Evolutionary conservation across 2,329 filamentous ascomycete genomes (phyloP).

Genomic region (Fusarium sp.): DNA sequence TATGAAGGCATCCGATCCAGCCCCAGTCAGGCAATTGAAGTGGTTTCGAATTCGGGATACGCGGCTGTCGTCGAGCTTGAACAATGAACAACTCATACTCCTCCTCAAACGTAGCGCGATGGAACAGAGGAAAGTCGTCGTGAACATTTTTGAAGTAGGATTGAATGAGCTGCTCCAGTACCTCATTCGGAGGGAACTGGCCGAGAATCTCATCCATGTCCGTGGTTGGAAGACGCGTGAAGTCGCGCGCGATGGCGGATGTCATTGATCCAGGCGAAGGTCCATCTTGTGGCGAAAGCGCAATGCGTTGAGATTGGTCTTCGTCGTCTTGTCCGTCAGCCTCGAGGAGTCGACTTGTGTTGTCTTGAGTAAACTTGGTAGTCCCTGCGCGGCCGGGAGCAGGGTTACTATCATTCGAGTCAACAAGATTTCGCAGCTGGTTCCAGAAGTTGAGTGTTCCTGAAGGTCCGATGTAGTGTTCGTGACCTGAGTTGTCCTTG

Average conservation of each 20-base stretch:
- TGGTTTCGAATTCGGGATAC: conserved; percentile 8
- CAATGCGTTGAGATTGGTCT: not conserved
- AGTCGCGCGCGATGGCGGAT: conserved; percentile 46
- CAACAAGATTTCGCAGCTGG: conserved; percentile 49
- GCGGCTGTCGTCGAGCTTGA: conserved; percentile 18
- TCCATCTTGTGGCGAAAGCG: conserved; percentile 22
- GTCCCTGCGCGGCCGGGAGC: conserved; percentile 2
- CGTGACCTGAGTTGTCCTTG: conserved; percentile 49
- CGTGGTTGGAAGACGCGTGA: conserved; percentile 39
- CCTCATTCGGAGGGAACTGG: conserved; percentile 43
- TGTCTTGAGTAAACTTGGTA: conserved; percentile 31
- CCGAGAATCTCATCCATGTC: conserved; percentile 47
- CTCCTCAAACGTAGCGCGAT: conserved; percentile 50
- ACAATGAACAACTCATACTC: conserved; percentile 49
- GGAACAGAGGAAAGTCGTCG: conserved; percentile 52
- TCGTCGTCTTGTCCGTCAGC: conserved; percentile 31
- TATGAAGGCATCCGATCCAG: conserved; percentile 52
- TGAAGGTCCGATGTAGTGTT: conserved; percentile 54
- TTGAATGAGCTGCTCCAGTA: conserved; percentile 48
- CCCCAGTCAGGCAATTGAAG: conserved; percentile 46
- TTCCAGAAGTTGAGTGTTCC: conserved; percentile 52
- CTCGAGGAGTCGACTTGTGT: conserved; percentile 33
- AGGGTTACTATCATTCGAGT: conserved; percentile 31
- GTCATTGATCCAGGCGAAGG: conserved; percentile 45
- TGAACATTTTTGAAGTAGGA: conserved; percentile 53